phyloP scores from a whole-genome alignment of 805 yeast genomes.

The Yarrowia keelungensis region DNA sequence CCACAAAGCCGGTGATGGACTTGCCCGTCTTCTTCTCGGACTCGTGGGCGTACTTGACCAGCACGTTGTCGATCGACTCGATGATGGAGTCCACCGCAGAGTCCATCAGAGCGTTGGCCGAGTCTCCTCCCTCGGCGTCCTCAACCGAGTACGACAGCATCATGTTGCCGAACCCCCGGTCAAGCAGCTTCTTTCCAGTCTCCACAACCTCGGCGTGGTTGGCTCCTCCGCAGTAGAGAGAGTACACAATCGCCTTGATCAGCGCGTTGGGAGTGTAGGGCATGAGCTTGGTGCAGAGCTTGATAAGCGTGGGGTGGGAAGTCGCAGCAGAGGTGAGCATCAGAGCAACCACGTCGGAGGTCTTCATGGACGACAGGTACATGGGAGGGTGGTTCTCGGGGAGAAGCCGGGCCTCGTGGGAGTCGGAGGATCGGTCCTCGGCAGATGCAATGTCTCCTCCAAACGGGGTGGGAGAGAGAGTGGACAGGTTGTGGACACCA shows the following conservation, averaged over 20 bases:
- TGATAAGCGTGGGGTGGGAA: conserved; percentile 48
- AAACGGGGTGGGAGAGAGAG: conserved; percentile 34
- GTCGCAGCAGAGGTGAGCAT: conserved; percentile 49
- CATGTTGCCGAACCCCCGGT: conserved; percentile 88
- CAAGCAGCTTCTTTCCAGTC: conserved; percentile 71
- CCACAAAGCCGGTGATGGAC: conserved; percentile 82
- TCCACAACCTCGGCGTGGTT: conserved; percentile 68
- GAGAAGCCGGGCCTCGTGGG: conserved; percentile 27
- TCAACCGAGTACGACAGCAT: conserved; percentile 94
- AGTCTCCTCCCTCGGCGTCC: conserved; percentile 75
- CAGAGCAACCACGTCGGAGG: conserved; percentile 40
- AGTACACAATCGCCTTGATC: conserved; percentile 75
- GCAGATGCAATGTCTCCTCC: conserved; percentile 14
- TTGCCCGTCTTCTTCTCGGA: conserved; percentile 45
- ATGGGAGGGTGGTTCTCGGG: conserved; percentile 33
- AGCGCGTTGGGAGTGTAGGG: conserved; percentile 65
- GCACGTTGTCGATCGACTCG: conserved; percentile 69
- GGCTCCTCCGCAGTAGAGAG: conserved; percentile 91
- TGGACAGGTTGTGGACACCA: conserved; percentile 32
- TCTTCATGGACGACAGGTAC: conserved; percentile 35
- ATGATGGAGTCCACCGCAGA: conserved; percentile 51
- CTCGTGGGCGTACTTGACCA: conserved; percentile 62
- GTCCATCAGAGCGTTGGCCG: conserved; percentile 49
- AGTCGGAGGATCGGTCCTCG: conserved; percentile 15
- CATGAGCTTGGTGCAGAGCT: conserved; percentile 48